Conservation (phyloP, 106 monocot genomes). For the Cymbidium sinense region DNA sequence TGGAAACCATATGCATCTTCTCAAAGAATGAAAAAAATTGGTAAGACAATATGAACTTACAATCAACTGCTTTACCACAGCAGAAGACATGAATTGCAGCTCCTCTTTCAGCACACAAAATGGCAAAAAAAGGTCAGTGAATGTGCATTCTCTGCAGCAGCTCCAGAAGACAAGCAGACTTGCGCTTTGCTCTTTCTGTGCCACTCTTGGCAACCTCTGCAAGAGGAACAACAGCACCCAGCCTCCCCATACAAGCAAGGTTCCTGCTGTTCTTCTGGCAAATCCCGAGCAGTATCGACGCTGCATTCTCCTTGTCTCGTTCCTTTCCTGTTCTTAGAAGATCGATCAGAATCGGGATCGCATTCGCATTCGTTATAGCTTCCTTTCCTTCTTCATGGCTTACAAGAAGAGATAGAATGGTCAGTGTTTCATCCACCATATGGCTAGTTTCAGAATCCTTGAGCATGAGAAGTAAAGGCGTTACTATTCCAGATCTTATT, state of each 20-base stretch:
- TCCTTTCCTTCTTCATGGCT: constrained; percentile 3
- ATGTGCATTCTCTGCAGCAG: not conserved
- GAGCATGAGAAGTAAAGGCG: not conserved
- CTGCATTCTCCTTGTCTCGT: constrained; percentile 5
- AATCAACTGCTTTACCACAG: too few species aligned
- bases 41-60: too few species aligned
- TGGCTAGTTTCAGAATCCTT: not conserved
- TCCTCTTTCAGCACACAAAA: too few species aligned
- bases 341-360: not conserved
- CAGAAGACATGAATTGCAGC: too few species aligned
- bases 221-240: constrained; percentile 1
- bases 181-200: constrained; percentile 3
- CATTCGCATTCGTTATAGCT: not conserved
- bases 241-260: constrained; percentile 37
- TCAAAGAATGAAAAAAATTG: too few species aligned
- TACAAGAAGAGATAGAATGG: not conserved
- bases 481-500: not conserved
- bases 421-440: constrained; percentile 2
- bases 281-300: not conserved
- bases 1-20: too few species aligned
- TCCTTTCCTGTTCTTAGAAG: not conserved
- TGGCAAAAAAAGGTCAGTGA: not conserved
- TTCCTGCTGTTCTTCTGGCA: constrained; percentile 31
- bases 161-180: not conserved
- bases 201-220: not conserved